Base-by-base conservation (phyloP, 2,329 filamentous ascomycete genomes). In the Colletotrichum brevisporum region DNA sequence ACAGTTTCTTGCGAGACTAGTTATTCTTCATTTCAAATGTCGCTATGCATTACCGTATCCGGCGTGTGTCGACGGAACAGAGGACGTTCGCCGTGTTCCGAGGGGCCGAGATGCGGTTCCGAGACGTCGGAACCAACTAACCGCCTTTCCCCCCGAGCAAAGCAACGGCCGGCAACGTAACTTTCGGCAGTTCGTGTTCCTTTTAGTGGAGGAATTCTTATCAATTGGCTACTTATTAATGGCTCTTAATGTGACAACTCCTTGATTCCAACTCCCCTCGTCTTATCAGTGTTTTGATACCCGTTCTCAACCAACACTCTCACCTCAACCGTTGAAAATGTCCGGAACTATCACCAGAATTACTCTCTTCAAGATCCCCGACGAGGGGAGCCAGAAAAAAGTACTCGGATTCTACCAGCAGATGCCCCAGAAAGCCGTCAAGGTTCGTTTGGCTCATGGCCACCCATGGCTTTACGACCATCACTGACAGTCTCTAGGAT, bases 401-500 rank as follows among this genome's bases (percentile, higher is more conserved):
- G 62, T 81, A 8, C 31, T 81, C 1, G 70, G 72, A 0, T 70
- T 78, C 3, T 82, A 82, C 69, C 75, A 72, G n/a, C 59, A 72
- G 16, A 76, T 82, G 76, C 75, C 76, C 0, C 45, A 60, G 15
- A 71, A 76, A 36, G 75, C 80, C n/a, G 13, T 79, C 66, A 77
- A 80, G 71, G 71, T 83, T 74, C 18, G 16, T 47, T 5, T n/a
- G 27, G 6, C 27, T 9, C 5, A 6, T 8, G 1, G 27, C 1
- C 2, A 2, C 27, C 27, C 5, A 31, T 8, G 6, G 5, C 6
- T 8, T 31, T 31, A 9, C 1, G 2, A 9, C 9, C 27, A 31
- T 31, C 27, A 6, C 27, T 31, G 27, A 31, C 27, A 6, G 6
- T 8, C 6, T 31, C 27, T 8, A 91, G 89, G 84, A 90, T 65